Evolutionary conservation across 495 filamentous ascomycete species (phyloP).

Genomic region (Hypoxylon rickii): DNA sequence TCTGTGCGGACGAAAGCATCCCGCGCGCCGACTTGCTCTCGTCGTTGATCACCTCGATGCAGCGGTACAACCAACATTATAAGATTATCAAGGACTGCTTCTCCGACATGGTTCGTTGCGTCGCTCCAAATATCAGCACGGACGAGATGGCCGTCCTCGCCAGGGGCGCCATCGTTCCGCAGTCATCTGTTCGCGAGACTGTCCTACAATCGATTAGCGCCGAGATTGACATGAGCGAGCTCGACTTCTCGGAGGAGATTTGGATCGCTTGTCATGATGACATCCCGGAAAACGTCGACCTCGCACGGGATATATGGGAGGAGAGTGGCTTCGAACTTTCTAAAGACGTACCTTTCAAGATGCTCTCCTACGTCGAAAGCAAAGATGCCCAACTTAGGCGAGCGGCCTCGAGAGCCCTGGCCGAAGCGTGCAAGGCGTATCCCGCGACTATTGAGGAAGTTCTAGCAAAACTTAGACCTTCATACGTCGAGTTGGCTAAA

Average conservation of each 20-base stretch:
- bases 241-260: conserved; percentile 83
- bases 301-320: conserved; percentile 89
- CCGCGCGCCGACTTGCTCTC: conserved; percentile 74
- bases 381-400: conserved; percentile 78
- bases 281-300: conserved; percentile 81
- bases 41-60: conserved; percentile 78
- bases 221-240: conserved; percentile 87
- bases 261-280: conserved; percentile 94
- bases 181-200: conserved; percentile 79
- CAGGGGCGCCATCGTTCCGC: conserved; percentile 73
- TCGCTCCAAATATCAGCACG: conserved; percentile 72
- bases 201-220: conserved; percentile 88
- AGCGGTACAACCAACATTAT: conserved; percentile 88
- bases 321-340: conserved; percentile 79
- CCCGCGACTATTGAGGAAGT: conserved; percentile 52
- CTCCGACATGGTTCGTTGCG: conserved; percentile 76
- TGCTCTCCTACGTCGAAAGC: conserved; percentile 79
- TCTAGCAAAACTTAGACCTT: conserved; percentile 64
- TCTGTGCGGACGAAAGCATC: conserved; percentile 69
- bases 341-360: conserved; percentile 62
- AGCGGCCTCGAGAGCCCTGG: conserved; percentile 82
- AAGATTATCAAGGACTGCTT: conserved; percentile 92
- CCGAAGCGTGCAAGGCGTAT: conserved; percentile 66
- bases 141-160: conserved; percentile 74
- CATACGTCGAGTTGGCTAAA: conserved; percentile 77